Evolutionary conservation across 2,329 filamentous ascomycete species (phyloP).

Genomic region (Cyphellophora europaea): DNA sequence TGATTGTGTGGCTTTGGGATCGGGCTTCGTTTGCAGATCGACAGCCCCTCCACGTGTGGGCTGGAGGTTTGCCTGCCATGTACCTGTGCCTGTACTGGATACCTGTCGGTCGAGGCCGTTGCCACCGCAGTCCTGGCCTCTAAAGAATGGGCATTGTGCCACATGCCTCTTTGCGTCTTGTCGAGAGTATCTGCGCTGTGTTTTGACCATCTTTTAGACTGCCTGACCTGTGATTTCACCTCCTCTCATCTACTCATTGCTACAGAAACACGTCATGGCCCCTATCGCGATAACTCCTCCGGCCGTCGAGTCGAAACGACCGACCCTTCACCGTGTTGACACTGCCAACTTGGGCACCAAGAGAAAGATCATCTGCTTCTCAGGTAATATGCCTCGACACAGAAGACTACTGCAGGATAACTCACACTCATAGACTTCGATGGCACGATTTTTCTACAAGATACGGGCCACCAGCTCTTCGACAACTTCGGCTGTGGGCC

Average conservation of each 20-base stretch:
- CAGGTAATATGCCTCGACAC: conserved; percentile 23
- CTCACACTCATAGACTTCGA: conserved; percentile 49
- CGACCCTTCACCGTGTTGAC: conserved; percentile 11
- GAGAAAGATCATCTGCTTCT: conserved; percentile 37
- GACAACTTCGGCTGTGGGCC: conserved; percentile 55
- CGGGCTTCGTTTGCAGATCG: background rate
- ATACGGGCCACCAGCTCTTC: conserved; percentile 61
- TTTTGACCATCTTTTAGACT: no score
- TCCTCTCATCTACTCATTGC: background rate
- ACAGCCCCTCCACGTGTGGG: background rate
- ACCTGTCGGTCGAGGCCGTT: background rate
- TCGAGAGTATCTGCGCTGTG: background rate
- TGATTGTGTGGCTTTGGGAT: background rate
- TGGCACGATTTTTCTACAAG: conserved; percentile 64
- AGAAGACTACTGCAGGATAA: conserved; percentile 6
- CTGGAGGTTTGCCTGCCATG: background rate
- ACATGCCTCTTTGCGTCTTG: background rate
- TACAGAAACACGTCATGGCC: conserved; percentile 13
- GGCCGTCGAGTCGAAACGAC: conserved; percentile 14
- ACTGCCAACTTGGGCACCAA: conserved; percentile 22
- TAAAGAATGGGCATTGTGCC: background rate
- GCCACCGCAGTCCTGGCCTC: background rate
- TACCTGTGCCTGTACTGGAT: background rate
- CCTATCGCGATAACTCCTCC: conserved; percentile 17
- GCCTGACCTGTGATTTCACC: no score